A percentile compares a stretch with the other conserved stretches of the same genome.
Evolutionary conservation across 345 rosid species (phyloP).

Genomic region (Anacardium occidentale): DNA sequence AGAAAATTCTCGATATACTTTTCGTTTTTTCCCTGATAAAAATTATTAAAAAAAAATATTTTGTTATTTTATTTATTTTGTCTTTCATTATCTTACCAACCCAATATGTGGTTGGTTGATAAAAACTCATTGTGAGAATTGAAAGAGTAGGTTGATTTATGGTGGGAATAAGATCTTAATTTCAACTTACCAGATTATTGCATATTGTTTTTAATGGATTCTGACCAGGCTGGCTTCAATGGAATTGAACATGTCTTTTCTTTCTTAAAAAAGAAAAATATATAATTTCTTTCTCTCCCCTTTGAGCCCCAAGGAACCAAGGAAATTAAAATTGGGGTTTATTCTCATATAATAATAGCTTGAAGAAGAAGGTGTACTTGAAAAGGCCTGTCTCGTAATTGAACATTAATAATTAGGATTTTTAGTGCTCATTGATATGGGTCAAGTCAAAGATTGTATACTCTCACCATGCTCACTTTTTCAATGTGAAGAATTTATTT

Average conservation of each 20-base stretch:
- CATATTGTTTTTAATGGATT: not conserved
- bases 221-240: not conserved
- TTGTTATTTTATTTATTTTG: not conserved
- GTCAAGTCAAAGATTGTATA: not conserved
- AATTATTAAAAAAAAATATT: not conserved
- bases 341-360: not conserved
- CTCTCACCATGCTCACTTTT: not conserved
- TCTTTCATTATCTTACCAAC: slow-evolving; percentile 30
- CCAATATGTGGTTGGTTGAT: slow-evolving; percentile 25
- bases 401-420: not conserved
- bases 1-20: not conserved
- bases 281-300: not conserved
- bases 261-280: not conserved
- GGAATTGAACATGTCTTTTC: not conserved
- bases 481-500: not conserved
- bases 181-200: slow-evolving; percentile 3
- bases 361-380: not conserved
- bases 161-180: slow-evolving; percentile 8
- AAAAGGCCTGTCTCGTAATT: not conserved
- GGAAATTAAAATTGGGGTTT: not conserved
- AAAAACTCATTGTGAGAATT: slow-evolving; percentile 15
- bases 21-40: too few relatives aligned
- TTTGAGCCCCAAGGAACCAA: too few relatives aligned
- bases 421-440: not conserved
- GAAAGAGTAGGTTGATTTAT: slow-evolving; percentile 9